These are phyloP conservation scores for Melaleuca alternifolia DNA, from an alignment of 345 rosid species.

Conservation along the genomic window DNA sequence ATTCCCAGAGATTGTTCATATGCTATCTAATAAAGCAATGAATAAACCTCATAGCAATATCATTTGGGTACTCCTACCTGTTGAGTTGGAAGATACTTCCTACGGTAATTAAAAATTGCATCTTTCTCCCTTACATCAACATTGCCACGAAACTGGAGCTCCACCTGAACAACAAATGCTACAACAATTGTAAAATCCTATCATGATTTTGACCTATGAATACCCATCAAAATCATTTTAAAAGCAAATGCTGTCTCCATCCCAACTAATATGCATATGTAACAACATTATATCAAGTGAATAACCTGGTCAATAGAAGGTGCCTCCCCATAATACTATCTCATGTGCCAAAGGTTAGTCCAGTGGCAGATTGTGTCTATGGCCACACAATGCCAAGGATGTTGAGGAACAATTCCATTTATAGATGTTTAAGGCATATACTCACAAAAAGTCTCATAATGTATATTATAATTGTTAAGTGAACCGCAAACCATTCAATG, in stretches of 20 bases:
- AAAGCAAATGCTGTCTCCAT: not conserved
- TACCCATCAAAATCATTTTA: not conserved
- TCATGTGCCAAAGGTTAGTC: not conserved
- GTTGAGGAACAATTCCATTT: not conserved
- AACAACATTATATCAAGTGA: not conserved
- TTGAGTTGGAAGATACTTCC: conserved; percentile 92
- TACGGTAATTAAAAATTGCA: conserved; percentile 79
- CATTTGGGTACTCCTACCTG: conserved; percentile 37
- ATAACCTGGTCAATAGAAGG: not conserved
- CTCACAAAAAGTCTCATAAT: not conserved
- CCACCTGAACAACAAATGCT: conserved; percentile 50
- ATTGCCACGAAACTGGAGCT: conserved; percentile 64
- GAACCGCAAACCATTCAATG: not conserved
- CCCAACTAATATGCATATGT: not conserved
- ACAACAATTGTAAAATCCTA: conserved; percentile 1
- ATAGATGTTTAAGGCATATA: not conserved
- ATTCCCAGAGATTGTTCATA: not conserved
- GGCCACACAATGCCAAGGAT: not conserved
- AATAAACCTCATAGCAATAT: not conserved
- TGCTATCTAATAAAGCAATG: not conserved
- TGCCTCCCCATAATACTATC: not conserved
- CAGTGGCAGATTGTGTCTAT: not conserved
- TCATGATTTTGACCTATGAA: not conserved
- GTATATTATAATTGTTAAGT: not conserved
- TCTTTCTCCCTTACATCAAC: conserved; percentile 53